A percentile compares a stretch with the other conserved stretches of the same genome.
phyloP scores from a whole-genome alignment of 306 rosid genomes.

The Fragaria vesca region DNA sequence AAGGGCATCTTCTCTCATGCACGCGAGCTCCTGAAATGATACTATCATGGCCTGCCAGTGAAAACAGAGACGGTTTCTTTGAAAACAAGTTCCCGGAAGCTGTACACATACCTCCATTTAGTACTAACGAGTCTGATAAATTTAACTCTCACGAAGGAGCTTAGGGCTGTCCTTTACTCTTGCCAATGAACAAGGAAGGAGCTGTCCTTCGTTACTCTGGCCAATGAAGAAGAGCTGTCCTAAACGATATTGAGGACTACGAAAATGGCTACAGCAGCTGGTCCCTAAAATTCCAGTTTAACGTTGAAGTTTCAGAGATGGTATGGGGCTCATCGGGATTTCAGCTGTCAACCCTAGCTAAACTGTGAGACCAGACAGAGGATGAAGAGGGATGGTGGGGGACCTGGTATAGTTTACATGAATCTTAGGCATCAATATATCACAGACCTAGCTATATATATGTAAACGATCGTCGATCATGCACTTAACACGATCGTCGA shows the following conservation, averaged over 20 bases:
- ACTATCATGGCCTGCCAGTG: neutral
- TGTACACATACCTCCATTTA: neutral
- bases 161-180: neutral
- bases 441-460: neutral
- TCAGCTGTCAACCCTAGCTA: slow-evolving; percentile 7
- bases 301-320: slow-evolving; percentile 8
- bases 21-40: neutral
- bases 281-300: slow-evolving; percentile 11
- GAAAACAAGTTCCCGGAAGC: slow-evolving; percentile 1
- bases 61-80: neutral
- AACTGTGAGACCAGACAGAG: slow-evolving; percentile 3
- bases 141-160: neutral
- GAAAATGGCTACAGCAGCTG: neutral
- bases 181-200: neutral
- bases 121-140: neutral
- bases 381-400: slow-evolving; percentile 4
- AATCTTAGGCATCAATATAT: neutral
- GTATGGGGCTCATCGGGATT: slow-evolving; percentile 1
- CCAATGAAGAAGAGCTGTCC: slow-evolving; percentile 9
- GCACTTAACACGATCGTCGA: neutral
- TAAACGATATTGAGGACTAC: neutral
- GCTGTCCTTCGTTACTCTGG: slow-evolving; percentile 5
- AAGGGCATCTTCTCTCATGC: slow-evolving; percentile 13
- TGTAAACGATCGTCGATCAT: neutral
- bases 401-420: slow-evolving; percentile 3